Evolutionary conservation across 805 yeast genomes (phyloP), one percentile per base, ranked within the genome.

Genomic region (Wickerhamiella vanderwaltii): DNA sequence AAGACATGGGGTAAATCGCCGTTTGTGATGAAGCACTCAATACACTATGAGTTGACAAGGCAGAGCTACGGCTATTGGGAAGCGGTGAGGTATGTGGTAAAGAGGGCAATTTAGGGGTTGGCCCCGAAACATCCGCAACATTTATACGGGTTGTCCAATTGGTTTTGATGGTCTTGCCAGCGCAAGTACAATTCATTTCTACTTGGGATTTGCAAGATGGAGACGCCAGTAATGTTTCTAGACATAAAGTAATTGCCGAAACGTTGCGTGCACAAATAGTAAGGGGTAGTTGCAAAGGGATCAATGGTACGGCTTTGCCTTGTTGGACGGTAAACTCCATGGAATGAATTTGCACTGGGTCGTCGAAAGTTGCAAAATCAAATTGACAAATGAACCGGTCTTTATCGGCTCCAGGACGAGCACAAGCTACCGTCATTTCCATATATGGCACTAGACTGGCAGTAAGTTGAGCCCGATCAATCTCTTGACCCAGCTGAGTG

Each of bases 41-140:
- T 19, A 29, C 34, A 19, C 39, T 26, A 23, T 25, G 39, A 4
- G 30, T 26, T 17, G 30, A 24, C 5, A 35, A 16, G 3, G 22
- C 26, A 5, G 39, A 35, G 30, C 15, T 24, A 3, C 36, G 33
- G 20, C 24, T 37, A 2, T 24, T 12, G 4, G 32, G 20, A 3
- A 19, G 16, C 16, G 6, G 7, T 9, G 17, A 22, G 11, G 32
- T 25, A 12, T 16, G 39, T 4, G 48, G 40, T n/a, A 53, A 46
- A 11, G 46, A 46, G 15, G 57, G 57, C 22, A 56, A 52, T 31
- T 51, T 52, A 9, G 57, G 56, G 4, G 50, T 44, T 15, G 57
- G 57, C 13, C 57, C 57, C 29, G 43, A 47, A 22, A 50, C 47
- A 6, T 52, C 53, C 24, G 52, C 52, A 31, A 53, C 51, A 26